Percentiles rank a stretch among this genome's conserved stretches.
phyloP scores from a whole-genome alignment of 1,284 basidiomycete genomes.

The Trametes versicolor region DNA sequence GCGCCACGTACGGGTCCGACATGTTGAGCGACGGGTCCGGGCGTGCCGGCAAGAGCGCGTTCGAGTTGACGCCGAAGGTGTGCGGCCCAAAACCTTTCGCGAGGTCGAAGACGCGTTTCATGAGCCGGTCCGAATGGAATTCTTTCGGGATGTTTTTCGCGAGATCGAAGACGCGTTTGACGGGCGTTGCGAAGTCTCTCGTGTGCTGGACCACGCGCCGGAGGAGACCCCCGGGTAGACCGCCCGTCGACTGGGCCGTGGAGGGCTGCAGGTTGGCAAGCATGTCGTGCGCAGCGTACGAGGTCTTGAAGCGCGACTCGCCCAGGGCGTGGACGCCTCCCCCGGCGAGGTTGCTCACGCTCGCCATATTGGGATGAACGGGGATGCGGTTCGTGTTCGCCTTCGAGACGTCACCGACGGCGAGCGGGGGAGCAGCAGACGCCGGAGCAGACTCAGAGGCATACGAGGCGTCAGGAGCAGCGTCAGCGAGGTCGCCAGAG shows the following conservation, averaged over 20 bases:
- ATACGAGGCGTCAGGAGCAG: neutral
- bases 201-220: conserved; percentile 23
- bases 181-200: conserved; percentile 3
- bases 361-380: conserved; percentile 18
- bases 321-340: conserved; percentile 12
- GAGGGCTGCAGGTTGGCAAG: conserved; percentile 9
- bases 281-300: conserved; percentile 25
- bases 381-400: conserved; percentile 10
- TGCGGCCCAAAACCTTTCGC: conserved; percentile 21
- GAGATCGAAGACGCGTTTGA: conserved; percentile 10
- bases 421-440: conserved; percentile 1
- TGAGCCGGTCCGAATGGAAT: no score
- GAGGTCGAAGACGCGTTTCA: no score
- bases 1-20: conserved; percentile 28
- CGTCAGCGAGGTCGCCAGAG: conserved; percentile 10
- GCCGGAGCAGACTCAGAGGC: conserved; percentile 4
- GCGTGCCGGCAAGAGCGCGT: conserved; percentile 31
- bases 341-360: neutral
- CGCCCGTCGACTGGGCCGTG: no score
- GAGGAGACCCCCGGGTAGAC: neutral
- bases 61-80: conserved; percentile 38
- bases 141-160: conserved; percentile 6
- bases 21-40: conserved; percentile 24
- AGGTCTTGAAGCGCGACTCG: conserved; percentile 16
- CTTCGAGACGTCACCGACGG: conserved; percentile 2